Evolutionary conservation across 768 basidiomycete species (phyloP), one percentile per base, ranked within the genome.

Genomic region (Hemileccinum rubropunctum): DNA sequence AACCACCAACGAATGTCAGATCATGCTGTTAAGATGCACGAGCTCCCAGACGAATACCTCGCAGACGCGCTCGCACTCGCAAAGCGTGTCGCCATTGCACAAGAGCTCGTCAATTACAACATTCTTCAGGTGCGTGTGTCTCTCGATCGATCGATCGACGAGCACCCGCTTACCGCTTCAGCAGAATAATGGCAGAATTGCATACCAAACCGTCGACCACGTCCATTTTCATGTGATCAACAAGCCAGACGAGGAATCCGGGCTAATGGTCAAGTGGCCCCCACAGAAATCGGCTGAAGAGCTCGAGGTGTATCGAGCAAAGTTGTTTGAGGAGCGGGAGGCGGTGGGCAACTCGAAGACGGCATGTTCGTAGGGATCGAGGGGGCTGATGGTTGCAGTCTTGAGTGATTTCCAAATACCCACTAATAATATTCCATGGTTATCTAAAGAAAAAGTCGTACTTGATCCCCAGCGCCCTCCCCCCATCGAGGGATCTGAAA

Each of bases 171-270:
- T 3, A 23, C 23, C 23, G 23, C 23, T 23, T 23, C 23, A 23
- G 3, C 54, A 84, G 83, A 88, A 87, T 71, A 88, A 87, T 60
- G 85, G 85, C 6, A 63, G 72, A 45, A 71, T 80, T 57, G 86
- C 79, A 47, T 83, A 78, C 59, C 83, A 81, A 71, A 74, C 77
- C 34, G 91, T 95, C 35, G 78, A 83, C 49, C 92, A 95, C 61
- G 91, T 92, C 8, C 92, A 95, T 66, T 93, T 92, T 71, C 92
- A 98, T 62, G 77, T 97, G 56, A 95, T 97, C 52, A 90, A 91
- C 10, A 98, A 97, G 67, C 91, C 89, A 10, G 79, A 84, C 44
- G 62, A 76, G 4, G 15, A 35, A 0, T 81, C 86, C 56, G 95
- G 95, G 4, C 78, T 98, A 30, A 81, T 81, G 13, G 72, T 98